A percentile compares a stretch with the other conserved stretches of the same genome.
Conservation (phyloP, 139 green algal species). For the Penium margaritaceum region DNA sequence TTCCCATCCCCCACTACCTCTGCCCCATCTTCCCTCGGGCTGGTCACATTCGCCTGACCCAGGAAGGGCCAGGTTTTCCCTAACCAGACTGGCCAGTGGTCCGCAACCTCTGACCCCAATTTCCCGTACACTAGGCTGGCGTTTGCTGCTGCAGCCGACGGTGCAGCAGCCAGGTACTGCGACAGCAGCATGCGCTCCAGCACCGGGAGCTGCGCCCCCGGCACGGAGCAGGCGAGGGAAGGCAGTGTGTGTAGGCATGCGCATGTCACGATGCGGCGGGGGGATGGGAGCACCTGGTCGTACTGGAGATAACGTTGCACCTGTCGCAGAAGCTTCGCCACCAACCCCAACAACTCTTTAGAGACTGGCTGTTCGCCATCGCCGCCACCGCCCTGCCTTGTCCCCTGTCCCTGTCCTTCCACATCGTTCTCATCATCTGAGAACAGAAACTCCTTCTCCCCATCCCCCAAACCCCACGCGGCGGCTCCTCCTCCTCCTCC, state of each 20-base stretch:
- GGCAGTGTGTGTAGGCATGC: not conserved
- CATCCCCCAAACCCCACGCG: not conserved
- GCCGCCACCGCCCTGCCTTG: too few species aligned
- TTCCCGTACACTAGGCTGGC: too few species aligned
- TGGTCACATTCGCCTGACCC: too few species aligned
- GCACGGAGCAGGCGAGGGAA: not conserved
- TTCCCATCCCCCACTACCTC: not conserved
- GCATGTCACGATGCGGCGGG: not conserved
- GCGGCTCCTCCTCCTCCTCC: not conserved
- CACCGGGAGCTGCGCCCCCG: not conserved
- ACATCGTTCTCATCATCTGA: too few species aligned
- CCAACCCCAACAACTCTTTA: too few species aligned
- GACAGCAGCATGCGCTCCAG: not conserved
- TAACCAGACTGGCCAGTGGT: not conserved
- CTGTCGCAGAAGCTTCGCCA: conserved; percentile 8
- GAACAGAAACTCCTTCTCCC: not conserved
- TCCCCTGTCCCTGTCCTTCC: too few species aligned
- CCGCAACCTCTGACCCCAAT: not conserved
- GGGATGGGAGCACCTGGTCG: conserved; percentile 2
- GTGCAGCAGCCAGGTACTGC: too few species aligned
- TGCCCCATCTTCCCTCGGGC: not conserved
- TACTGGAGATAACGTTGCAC: conserved; percentile 25
- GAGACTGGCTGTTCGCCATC: too few species aligned
- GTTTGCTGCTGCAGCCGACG: too few species aligned
- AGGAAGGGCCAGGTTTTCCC: too few species aligned